Percentiles rank a stretch among this genome's conserved stretches.
Conservation (phyloP, 2,329 filamentous ascomycete genomes). For the Arthrinium puccinioides region DNA sequence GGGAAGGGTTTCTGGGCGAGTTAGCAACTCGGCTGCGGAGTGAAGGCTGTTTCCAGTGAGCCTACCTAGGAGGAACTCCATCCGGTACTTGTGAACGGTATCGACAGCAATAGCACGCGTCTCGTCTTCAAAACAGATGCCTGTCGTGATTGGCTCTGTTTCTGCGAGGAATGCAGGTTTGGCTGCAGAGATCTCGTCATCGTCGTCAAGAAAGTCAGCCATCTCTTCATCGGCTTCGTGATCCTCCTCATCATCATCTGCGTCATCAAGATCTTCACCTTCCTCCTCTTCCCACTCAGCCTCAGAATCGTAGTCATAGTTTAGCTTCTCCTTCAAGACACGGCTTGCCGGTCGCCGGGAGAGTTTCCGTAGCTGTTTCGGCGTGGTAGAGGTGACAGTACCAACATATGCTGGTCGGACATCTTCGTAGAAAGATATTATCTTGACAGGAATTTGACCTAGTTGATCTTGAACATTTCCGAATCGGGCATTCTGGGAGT, state of each 20-base stretch:
- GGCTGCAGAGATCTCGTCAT: conserved; percentile 50
- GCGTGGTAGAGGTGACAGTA: conserved; percentile 56
- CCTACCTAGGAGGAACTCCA: conserved; percentile 70
- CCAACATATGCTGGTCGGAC: conserved; percentile 66
- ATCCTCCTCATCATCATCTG: conserved; percentile 60
- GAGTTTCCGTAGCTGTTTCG: conserved; percentile 41
- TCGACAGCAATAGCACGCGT: conserved; percentile 37
- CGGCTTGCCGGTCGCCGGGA: conserved; percentile 47
- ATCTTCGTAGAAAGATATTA: conserved; percentile 54
- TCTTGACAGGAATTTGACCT: conserved; percentile 52
- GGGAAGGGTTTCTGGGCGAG: conserved; percentile 34
- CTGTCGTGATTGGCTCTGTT: conserved; percentile 71
- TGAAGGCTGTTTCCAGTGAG: conserved; percentile 7
- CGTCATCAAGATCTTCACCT: conserved; percentile 38
- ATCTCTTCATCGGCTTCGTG: conserved; percentile 71
- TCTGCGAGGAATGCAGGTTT: conserved; percentile 41
- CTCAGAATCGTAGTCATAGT: conserved; percentile 84
- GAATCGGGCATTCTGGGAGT: conserved; percentile 30
- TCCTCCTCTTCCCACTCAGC: conserved; percentile 77
- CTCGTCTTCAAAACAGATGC: conserved; percentile 73
- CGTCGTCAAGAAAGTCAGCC: conserved; percentile 85
- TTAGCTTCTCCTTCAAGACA: conserved; percentile 51
- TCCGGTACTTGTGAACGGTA: conserved; percentile 53
- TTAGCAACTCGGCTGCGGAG: neutral
- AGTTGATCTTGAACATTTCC: conserved; percentile 26